Conservation (phyloP, 164 flowering plant species). For the Chimonanthus praecox region DNA sequence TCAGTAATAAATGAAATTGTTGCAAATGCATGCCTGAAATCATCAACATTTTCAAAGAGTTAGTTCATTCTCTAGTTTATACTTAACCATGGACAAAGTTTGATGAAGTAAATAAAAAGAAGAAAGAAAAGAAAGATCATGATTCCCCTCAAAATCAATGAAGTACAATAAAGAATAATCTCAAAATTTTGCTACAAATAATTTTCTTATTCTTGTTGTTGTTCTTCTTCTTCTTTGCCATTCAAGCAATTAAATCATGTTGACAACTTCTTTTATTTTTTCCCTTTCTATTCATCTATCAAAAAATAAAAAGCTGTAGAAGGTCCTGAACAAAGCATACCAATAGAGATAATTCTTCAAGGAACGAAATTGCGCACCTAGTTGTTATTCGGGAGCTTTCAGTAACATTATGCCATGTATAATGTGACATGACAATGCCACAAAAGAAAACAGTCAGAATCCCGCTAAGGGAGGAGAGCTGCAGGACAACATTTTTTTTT, state of each 20-base stretch:
- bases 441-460: slow-evolving; percentile 54
- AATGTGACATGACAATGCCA: slow-evolving; percentile 59
- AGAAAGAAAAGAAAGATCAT: neutral
- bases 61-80: neutral
- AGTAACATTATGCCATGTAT: slow-evolving; percentile 59
- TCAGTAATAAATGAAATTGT: slow-evolving; percentile 82
- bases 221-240: no score
- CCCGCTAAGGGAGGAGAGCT: slow-evolving; percentile 64
- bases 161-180: neutral
- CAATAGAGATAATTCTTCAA: neutral
- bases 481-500: slow-evolving; percentile 17
- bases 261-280: no score
- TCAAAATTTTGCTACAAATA: neutral
- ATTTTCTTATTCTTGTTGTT: no score
- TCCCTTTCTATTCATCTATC: no score
- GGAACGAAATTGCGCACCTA: slow-evolving; percentile 17
- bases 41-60: neutral
- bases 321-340: no score
- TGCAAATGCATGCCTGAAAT: slow-evolving; percentile 78
- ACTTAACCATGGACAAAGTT: neutral
- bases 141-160: neutral
- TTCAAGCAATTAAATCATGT: no score
- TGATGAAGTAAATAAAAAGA: neutral
- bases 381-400: slow-evolving; percentile 49
- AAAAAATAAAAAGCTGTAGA: neutral